Conservation (phyloP, 208 protist genomes). For the Zelonia costaricensis region DNA sequence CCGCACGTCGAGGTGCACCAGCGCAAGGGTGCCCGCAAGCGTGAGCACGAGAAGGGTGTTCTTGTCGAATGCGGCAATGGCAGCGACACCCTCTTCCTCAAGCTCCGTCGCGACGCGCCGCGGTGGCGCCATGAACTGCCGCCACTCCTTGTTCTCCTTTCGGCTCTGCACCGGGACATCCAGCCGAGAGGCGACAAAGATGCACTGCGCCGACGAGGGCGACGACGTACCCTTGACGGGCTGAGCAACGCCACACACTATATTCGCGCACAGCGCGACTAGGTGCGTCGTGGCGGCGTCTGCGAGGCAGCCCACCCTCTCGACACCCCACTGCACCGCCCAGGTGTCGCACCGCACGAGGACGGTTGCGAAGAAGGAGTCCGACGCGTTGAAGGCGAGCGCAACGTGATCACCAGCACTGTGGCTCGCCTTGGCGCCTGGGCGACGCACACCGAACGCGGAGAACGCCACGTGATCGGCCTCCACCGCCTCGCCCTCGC, state of each 20-base stretch:
- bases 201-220: background rate
- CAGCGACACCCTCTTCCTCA: conserved; percentile 20
- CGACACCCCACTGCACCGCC: conserved; percentile 71
- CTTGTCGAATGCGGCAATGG: conserved; percentile 17
- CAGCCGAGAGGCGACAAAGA: conserved; percentile 37
- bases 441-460: conserved; percentile 13
- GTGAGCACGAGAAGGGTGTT: conserved; percentile 25
- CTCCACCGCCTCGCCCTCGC: background rate
- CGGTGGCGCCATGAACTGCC: conserved; percentile 20
- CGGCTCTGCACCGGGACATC: conserved; percentile 19
- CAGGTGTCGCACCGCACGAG: conserved; percentile 85
- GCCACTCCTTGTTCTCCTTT: conserved; percentile 30
- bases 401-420: conserved; percentile 50
- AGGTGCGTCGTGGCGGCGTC: conserved; percentile 24
- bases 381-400: conserved; percentile 29
- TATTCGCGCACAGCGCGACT: conserved; percentile 19
- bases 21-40: conserved; percentile 10
- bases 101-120: conserved; percentile 16
- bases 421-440: conserved; percentile 11
- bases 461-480: conserved; percentile 24
- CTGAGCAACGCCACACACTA: conserved; percentile 28
- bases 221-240: background rate
- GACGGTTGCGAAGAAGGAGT: conserved; percentile 46
- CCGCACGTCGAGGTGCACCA: conserved; percentile 18
- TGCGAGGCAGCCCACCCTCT: conserved; percentile 21